These are phyloP conservation scores for Bipolaris sorokiniana DNA, from an alignment of 2,329 filamentous ascomycete genomes.

Conservation along the genomic window DNA sequence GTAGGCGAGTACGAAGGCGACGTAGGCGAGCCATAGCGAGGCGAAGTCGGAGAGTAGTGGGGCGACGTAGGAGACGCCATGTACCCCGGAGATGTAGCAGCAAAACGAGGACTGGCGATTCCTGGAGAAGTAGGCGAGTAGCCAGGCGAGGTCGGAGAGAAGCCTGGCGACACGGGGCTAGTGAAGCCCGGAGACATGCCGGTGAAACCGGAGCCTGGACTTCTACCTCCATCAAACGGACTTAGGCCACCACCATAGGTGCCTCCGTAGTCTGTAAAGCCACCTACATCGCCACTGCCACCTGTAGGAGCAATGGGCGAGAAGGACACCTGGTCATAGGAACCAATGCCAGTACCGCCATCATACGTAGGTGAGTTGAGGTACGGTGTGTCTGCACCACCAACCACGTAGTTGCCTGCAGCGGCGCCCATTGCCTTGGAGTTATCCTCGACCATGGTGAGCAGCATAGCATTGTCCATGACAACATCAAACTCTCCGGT, in stretches of 20 bases:
- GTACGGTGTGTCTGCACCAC: slow-evolving; percentile 92
- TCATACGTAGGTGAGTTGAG: slow-evolving; percentile 68
- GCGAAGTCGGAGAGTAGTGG: slow-evolving; percentile 66
- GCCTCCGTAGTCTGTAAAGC: slow-evolving; percentile 67
- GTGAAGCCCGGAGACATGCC: slow-evolving; percentile 49
- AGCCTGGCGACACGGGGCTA: slow-evolving; percentile 53
- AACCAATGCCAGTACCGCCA: slow-evolving; percentile 65
- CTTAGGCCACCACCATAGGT: slow-evolving; percentile 71
- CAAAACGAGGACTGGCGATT: slow-evolving; percentile 62
- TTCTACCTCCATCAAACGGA: slow-evolving; percentile 68
- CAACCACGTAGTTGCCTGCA: slow-evolving; percentile 69
- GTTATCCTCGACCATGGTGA: slow-evolving; percentile 93
- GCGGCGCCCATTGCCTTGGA: slow-evolving; percentile 69
- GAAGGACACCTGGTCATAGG: slow-evolving; percentile 63
- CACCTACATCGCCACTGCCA: slow-evolving; percentile 59
- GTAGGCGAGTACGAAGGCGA: slow-evolving; percentile 66
- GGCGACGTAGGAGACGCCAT: slow-evolving; percentile 62
- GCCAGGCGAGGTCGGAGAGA: slow-evolving; percentile 46
- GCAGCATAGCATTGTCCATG: slow-evolving; percentile 92
- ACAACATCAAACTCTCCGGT: slow-evolving; percentile 95
- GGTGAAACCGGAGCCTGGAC: slow-evolving; percentile 64
- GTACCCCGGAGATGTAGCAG: slow-evolving; percentile 61
- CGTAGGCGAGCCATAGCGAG: slow-evolving; percentile 53
- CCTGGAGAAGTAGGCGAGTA: slow-evolving; percentile 71
- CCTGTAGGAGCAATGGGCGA: slow-evolving; percentile 78